Conservation (phyloP, 176 grass and related monocot genomes). For the Rhynchospora pubera region DNA sequence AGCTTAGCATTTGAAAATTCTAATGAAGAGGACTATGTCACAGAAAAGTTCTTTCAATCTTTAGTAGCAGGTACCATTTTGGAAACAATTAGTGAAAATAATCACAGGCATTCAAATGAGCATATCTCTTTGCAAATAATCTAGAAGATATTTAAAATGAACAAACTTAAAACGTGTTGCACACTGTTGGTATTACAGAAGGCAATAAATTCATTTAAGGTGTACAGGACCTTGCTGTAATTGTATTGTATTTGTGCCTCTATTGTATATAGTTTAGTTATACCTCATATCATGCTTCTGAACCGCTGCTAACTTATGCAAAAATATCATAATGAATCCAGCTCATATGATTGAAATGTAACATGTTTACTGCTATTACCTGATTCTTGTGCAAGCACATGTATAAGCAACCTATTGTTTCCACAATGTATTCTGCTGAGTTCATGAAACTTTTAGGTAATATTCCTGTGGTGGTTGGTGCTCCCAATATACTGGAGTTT, state of each 20-base stretch:
- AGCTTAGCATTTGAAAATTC: conserved; percentile 99
- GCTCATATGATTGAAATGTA: conserved; percentile 6
- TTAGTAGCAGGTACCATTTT: conserved; percentile 68
- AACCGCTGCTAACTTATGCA: not conserved
- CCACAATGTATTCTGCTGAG: not conserved
- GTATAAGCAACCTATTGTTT: not conserved
- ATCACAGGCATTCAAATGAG: not conserved
- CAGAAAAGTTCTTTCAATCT: conserved; percentile 97
- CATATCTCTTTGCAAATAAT: not conserved
- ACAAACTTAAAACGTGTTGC: not conserved
- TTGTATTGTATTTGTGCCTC: not conserved
- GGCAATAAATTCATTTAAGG: not conserved
- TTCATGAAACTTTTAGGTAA: conserved; percentile 43
- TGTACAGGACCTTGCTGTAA: not conserved
- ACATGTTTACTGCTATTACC: not conserved
- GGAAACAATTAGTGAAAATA: not conserved
- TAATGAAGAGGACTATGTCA: conserved; percentile 96
- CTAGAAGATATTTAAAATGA: not conserved
- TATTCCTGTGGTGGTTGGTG: conserved; percentile 89
- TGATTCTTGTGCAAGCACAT: too few relatives aligned
- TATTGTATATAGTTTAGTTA: not conserved
- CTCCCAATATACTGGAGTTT: conserved; percentile 95
- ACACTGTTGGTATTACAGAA: not conserved
- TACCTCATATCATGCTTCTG: not conserved
- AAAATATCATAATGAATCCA: not conserved